Percentiles rank a stretch among this genome's conserved stretches.
Conservation (phyloP, 306 rosid species). For the Begonia loranthoides region DNA sequence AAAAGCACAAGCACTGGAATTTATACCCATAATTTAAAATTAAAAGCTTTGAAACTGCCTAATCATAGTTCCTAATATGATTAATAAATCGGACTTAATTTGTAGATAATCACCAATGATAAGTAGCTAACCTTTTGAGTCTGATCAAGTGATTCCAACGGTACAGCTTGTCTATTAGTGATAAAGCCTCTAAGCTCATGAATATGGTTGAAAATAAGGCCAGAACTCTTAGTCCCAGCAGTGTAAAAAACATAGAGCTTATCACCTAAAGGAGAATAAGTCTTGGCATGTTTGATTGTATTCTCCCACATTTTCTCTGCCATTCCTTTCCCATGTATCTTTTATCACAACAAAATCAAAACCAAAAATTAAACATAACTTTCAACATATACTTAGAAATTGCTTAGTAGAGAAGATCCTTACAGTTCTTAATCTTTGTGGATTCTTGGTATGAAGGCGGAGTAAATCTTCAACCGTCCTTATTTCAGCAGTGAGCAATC, state of each 20-base stretch:
- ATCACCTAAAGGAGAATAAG: slow-evolving; percentile 55
- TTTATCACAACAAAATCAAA: no score
- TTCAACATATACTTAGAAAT: no score
- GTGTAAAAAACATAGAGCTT: slow-evolving; percentile 68
- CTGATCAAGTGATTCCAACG: slow-evolving; percentile 60
- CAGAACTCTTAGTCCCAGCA: slow-evolving; percentile 30
- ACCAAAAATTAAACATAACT: no score
- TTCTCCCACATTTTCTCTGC: slow-evolving; percentile 92
- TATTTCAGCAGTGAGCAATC: slow-evolving; percentile 39
- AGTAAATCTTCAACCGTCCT: slow-evolving; percentile 70
- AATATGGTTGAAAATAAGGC: slow-evolving; percentile 70
- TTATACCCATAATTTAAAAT: no score
- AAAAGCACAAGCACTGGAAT: no score
- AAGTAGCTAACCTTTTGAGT: slow-evolving; percentile 46
- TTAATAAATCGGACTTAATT: not conserved
- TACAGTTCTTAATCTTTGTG: slow-evolving; percentile 71
- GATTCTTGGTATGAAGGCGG: slow-evolving; percentile 55
- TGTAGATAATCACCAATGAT: not conserved
- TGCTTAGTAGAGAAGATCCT: slow-evolving; percentile 6
- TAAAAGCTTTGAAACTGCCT: not conserved
- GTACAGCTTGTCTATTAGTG: slow-evolving; percentile 49
- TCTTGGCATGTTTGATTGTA: slow-evolving; percentile 86
- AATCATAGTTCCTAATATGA: not conserved
- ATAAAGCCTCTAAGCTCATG: slow-evolving; percentile 76
- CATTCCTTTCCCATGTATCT: slow-evolving; percentile 85